Evolutionary conservation across 2,329 filamentous ascomycete species (phyloP).

Genomic region (Pseudogymnoascus sp.): DNA sequence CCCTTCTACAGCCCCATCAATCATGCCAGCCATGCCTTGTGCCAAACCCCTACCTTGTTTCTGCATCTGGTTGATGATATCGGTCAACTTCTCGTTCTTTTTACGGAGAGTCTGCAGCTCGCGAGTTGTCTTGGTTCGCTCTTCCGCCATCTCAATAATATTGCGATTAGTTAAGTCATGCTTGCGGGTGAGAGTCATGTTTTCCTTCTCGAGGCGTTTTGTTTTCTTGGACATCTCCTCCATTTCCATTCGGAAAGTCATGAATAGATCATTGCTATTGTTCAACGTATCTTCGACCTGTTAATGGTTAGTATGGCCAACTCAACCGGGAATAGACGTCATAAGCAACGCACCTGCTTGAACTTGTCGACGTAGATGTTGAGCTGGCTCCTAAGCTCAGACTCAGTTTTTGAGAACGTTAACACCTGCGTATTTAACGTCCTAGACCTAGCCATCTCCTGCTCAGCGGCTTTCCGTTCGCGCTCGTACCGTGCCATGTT

Average conservation of each 20-base stretch:
- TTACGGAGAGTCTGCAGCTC: constrained; percentile 67
- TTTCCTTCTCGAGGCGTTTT: constrained; percentile 93
- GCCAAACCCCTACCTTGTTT: constrained; percentile 75
- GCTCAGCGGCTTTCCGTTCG: constrained; percentile 80
- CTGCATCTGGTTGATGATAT: constrained; percentile 94
- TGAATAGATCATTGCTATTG: constrained; percentile 94
- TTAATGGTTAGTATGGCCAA: constrained; percentile 34
- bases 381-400: constrained; percentile 84
- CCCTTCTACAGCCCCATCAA: constrained; percentile 45
- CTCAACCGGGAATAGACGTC: constrained; percentile 9
- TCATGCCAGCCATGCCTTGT: constrained; percentile 52
- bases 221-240: constrained; percentile 99
- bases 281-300: constrained; percentile 98
- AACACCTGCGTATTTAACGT: constrained; percentile 86
- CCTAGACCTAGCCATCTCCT: constrained; percentile 69
- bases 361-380: constrained; percentile 99
- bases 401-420: constrained; percentile 92
- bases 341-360: constrained; percentile 70
- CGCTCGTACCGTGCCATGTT: constrained; percentile 82
- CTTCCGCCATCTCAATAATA: constrained; percentile 95
- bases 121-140: constrained; percentile 67
- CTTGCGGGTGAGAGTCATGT: constrained; percentile 81
- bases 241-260: constrained; percentile 98
- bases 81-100: constrained; percentile 83
- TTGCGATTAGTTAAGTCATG: constrained; percentile 90